Base-by-base conservation (phyloP, 257 asterid species). In the Solanum sitiens region DNA sequence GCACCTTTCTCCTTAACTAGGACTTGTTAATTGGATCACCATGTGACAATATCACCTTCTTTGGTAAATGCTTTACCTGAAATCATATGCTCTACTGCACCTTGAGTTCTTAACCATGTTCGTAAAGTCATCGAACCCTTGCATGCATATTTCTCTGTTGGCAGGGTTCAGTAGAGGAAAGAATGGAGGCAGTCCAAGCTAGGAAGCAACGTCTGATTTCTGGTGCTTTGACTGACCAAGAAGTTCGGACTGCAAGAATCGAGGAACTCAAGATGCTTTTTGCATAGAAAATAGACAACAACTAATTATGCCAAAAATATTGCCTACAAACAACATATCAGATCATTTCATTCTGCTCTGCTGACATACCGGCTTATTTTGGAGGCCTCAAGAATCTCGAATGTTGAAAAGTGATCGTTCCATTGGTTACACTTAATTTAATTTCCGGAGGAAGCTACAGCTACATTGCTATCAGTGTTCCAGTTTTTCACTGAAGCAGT, bases 181-280 rank as follows among this genome's bases (percentile, higher is more conserved):
- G 98, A 92, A 97, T 95, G 99, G 98, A 95, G 89, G 98, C 98
- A 72, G 99, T 97, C 74, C 98, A 97, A 92, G 98, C 98, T 71
- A 91, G 99, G 89, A 97, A 97, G 92, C 99, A 97, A 83, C 90
- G 95, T 39, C 91, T 97, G 98, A 95, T 97, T 68, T 90, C 99
- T 12, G 99, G 99, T 84, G 99, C 99, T 89, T 92, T 97, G 85
- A 95, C 98, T 21, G 99, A 94, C 87, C 99, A 95, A 90, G 98
- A 97, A 97, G 98, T 95, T 84, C 95, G 99, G 90, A 92, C 93
- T 82, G 98, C 99, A 39, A 97, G 99, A 75, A 87, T 97, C 14
- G 98, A 95, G 91, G 98, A 95, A 91, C 99, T 97, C 83, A 95
- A 95, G 92, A 95, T 97, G 98, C 98, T 97, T 93, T 95, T 95